Evolutionary conservation across 352 stramenopile genomes (phyloP), one percentile per base, ranked within the genome.

Genomic region (Labyrinthula sp.): DNA sequence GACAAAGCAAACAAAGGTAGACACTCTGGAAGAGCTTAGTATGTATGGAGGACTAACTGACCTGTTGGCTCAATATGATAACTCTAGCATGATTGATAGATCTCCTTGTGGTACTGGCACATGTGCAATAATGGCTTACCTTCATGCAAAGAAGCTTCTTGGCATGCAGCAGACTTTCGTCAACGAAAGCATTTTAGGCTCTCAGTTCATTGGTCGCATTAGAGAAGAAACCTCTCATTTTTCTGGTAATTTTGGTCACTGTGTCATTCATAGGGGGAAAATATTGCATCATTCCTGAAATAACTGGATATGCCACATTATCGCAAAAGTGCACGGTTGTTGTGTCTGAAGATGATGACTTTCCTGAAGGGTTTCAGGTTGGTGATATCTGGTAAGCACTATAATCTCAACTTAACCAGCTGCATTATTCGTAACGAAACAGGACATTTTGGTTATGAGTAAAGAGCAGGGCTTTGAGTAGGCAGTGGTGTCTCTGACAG

Each of bases 301-400:
- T 59, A 24, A 9, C 30, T 23, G 47, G 52, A 2, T 24, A 21
- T 12, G 46, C 35, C 9, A 57, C 17, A 15, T 40, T 59, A 15
- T 57, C 52, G 34, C 45, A 41, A 28, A 24, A 20, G 30, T 54
- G 30, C 6, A 15, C 35, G 26, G 45, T 59, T 25, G 36, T 59
- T 15, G 4, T 48, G 6, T 22, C 57, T 30, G 8, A 20, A 24
- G 34, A 14, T 4, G 52, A 59, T 30, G 27, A 29, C 3, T 59
- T 59, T 23, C 36, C 34, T 24, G 12, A 31, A 41, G 47, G 52
- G 8, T 30, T 52, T 26, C 29, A 17, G 9, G 45, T 59, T 7
- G 52, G 17, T 3, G 52, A 59, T 36, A 58, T 59, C 18, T 59
- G 50, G 50, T 47, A 18, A 55, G 5, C 18, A 52, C 12, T 30